Evolutionary conservation across 2,329 filamentous ascomycete genomes (phyloP), one percentile per base, ranked within the genome.

Genomic region (Thielaviopsis euricoi): DNA sequence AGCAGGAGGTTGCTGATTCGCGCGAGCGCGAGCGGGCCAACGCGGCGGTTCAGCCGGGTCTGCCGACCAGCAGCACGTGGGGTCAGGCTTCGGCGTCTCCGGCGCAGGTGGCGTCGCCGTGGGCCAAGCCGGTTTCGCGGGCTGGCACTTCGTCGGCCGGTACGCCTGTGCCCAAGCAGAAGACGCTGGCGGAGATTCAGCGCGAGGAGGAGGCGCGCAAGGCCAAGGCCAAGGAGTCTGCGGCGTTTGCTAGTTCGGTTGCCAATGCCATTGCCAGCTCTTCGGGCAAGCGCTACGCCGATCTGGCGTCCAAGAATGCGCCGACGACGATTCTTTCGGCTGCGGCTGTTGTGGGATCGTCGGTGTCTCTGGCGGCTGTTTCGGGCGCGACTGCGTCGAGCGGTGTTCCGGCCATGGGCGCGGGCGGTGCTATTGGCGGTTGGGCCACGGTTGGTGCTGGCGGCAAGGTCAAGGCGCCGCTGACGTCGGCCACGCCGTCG

Each of bases 371-470:
- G 69, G 71, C 5, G 66, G 69, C 1, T 73, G 75, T 58, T 15
- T 2, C 37, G 10, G 37, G 37, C 37, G 7, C 37, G 37, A 15
- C 2, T 15, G 37, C 3, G 4, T n/a, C 37, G 6, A 15, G 37
- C 37, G 3, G 2, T n/a, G 37, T 5, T 10, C 4, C 17, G 37
- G 37, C 15, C 10, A 17, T 15, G 7, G 37, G 37, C 3, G 13
- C 37, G 6, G 37, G 37, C 1, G 37, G 37, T 3, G 37, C 37
- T 85, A 89, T 63, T 93, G 93, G 15, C 33, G 89, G 89, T 1
- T 98, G 93, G 93, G 91, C 90, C 12, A 97, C 90, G 0, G 91
- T 98, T 48, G 93, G 93, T 53, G 89, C 91, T 37, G 85, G 90
- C 63, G 93, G 93, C 15, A 98, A 96, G 74, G 80, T 87, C 54